Evolutionary conservation across 2,329 filamentous ascomycete genomes (phyloP), one percentile per base, ranked within the genome.

Genomic region (Aureobasidium melanogenum): DNA sequence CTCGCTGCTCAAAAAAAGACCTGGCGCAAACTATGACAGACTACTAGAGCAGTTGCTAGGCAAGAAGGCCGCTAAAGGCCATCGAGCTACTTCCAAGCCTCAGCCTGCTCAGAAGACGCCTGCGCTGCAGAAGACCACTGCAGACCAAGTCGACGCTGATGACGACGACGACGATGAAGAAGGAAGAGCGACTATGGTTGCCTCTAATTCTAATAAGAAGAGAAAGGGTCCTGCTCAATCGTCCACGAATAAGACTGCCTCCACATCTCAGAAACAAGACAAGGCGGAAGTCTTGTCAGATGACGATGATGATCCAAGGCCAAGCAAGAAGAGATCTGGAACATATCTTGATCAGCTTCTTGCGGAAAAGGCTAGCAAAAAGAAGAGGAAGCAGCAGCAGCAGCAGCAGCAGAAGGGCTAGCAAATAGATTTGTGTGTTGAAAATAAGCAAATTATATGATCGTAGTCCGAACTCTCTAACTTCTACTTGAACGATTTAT

Each of bases 271-370:
- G 12, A 24, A 14, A 3, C 34, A 50, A 22, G n/a, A 39, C 12
- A 48, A 32, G 36, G 17, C 28, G 2, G 44, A 41, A 24, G 15
- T n/a, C n/a, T 58, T 24, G 14, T 64, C 66, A 56, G 60, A 64
- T 58, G 51, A 62, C 54, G 10, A 72, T 69, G 56, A 68, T 36
- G 30, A 58, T 24, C 17, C 47, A n/a, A 52, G 65, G 62, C 56
- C 64, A 9, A 59, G 66, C 24, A 71, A 69, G 30, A 79, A 76
- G 65, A 75, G 76, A 54, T 73, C 73, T 1, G 73, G 68, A 15
- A 82, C 76, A 63, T 84, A 80, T 66, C 71, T 85, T 26, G 82
- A 85, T 68, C 80, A 84, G 64, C 69, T 84, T 17, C 69, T 80
- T 1, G 72, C 72, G 3, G 72, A 78, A 61, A 75, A 77, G 38